phyloP scores from a whole-genome alignment of 75 land plant genomes.

The Selaginella moellendorffii region DNA sequence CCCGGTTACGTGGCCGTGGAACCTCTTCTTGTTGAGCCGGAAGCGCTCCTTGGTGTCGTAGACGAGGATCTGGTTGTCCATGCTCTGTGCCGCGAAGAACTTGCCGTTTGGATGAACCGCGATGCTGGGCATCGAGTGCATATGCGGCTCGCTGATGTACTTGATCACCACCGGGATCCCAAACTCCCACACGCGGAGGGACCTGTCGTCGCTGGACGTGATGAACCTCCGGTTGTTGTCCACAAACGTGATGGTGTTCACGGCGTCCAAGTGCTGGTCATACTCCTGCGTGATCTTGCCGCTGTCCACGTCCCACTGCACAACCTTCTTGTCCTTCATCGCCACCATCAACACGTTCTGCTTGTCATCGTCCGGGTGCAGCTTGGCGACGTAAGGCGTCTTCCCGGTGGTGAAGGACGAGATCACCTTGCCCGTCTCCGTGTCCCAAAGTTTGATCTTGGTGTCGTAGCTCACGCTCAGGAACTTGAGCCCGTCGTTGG shows the following conservation, averaged over 20 bases:
- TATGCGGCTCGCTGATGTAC: constrained; percentile 94
- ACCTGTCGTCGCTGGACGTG: constrained; percentile 92
- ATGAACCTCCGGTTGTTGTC: constrained; percentile 90
- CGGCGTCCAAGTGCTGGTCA: constrained; percentile 94
- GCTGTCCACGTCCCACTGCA: constrained; percentile 90
- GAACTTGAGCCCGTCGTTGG: constrained; percentile 80
- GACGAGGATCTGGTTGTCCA: constrained; percentile 92
- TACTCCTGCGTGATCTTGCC: constrained; percentile 90
- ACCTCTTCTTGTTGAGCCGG: constrained; percentile 91
- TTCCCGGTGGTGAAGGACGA: constrained; percentile 84
- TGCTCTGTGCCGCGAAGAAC: constrained; percentile 92
- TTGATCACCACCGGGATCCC: constrained; percentile 95
- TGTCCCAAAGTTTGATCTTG: constrained; percentile 89
- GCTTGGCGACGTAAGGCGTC: constrained; percentile 83
- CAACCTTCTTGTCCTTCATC: constrained; percentile 96
- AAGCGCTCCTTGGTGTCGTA: constrained; percentile 89
- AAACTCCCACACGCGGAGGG: constrained; percentile 90
- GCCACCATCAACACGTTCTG: constrained; percentile 84
- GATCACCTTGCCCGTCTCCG: constrained; percentile 78
- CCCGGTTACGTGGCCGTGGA: constrained; percentile 90
- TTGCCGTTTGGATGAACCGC: constrained; percentile 78
- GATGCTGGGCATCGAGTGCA: constrained; percentile 95
- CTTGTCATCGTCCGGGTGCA: constrained; percentile 96
- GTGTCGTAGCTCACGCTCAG: constrained; percentile 54
- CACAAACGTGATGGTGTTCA: constrained; percentile 90